Conservation (phyloP, 2,329 filamentous ascomycete genomes). For the Trichoderma sp. region DNA sequence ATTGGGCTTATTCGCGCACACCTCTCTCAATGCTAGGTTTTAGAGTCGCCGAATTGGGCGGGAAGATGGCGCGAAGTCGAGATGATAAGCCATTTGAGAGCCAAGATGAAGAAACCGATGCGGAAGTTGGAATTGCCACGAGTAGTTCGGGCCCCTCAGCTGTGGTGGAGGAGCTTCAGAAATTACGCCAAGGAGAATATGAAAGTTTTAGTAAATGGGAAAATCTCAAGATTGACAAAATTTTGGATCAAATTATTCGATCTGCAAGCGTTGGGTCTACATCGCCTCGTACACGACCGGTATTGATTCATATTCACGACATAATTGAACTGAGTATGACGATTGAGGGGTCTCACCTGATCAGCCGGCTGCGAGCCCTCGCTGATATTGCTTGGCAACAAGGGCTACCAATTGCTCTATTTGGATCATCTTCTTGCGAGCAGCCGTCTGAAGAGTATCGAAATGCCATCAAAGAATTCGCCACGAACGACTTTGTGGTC, state of each 20-base stretch:
- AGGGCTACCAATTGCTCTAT: constrained; percentile 72
- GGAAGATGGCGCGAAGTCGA: constrained; percentile 54
- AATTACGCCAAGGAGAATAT: constrained; percentile 45
- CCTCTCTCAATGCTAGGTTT: constrained; percentile 61
- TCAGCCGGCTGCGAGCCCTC: constrained; percentile 70
- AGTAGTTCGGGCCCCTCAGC: constrained; percentile 37
- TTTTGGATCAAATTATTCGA: constrained; percentile 60
- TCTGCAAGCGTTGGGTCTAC: constrained; percentile 48
- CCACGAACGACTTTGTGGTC: constrained; percentile 47
- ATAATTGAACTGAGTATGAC: constrained; percentile 76
- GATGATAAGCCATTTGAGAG: constrained; percentile 39
- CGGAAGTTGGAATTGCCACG: constrained; percentile 40
- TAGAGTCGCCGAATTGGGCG: constrained; percentile 58
- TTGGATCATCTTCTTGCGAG: constrained; percentile 73
- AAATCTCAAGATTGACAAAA: constrained; percentile 62
- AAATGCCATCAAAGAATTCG: constrained; percentile 46
- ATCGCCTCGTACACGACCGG: constrained; percentile 46
- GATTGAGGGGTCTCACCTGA: constrained; percentile 68
- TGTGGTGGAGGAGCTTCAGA: constrained; percentile 51
- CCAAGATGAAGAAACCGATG: constrained; percentile 44
- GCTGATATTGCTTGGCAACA: constrained; percentile 73
- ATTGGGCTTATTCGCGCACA: constrained; percentile 53
- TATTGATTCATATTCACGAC: constrained; percentile 81
- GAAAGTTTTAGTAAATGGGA: constrained; percentile 58
- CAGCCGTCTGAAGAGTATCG: constrained; percentile 52